Base-by-base conservation (phyloP, 345 rosid species). In the Aurinia saxatilis region DNA sequence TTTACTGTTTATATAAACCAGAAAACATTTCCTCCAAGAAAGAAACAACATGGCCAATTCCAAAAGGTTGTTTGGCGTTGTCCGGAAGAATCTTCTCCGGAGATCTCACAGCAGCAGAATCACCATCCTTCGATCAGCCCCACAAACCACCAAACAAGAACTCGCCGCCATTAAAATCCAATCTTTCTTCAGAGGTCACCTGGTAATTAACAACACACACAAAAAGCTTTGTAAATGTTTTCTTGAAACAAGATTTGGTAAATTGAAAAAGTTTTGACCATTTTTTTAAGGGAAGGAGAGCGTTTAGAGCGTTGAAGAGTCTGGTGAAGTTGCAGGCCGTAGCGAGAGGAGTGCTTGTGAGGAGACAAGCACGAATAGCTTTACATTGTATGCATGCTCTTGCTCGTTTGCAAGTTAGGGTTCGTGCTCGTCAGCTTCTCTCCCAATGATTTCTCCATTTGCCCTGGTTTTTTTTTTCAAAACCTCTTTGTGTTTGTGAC, bases 261-360 rank as follows among this genome's bases (percentile, higher is more conserved):
- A n/a, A n/a, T n/a, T n/a, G n/a, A n/a, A n/a, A n/a, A n/a, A n/a
- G 4, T 5, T 23, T 23, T 23, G 35, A 49, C 9, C 5, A 23
- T 45, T 23, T 9, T 49, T 1, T 6, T 18, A 13, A n/a, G 92
- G 98, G 80, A 39, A 80, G 95, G 50, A 66, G 86, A 68, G 98
- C 98, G 5, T 79, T 78, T 60, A 61, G 76, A 57, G 95, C 98
- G 16, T 75, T 91, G 35, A 83, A 73, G 73, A 85, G 98, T 80
- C 79, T 91, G 34, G 92, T 88, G 56, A 86, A 86, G 68, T 71
- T 91, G 59, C 98, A 91, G 35, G 96, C 95, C 10, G 56, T 84
- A 75, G 95, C 74, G 2, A 77, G 91, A 7, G 96, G 95, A 23
- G 84, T 76, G 4, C 65, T 71, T 11, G 85, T 80, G 50, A 76